These are phyloP conservation scores for Leccinum olivaceopallidum DNA, from an alignment of 768 basidiomycete genomes.

Conservation along the genomic window DNA sequence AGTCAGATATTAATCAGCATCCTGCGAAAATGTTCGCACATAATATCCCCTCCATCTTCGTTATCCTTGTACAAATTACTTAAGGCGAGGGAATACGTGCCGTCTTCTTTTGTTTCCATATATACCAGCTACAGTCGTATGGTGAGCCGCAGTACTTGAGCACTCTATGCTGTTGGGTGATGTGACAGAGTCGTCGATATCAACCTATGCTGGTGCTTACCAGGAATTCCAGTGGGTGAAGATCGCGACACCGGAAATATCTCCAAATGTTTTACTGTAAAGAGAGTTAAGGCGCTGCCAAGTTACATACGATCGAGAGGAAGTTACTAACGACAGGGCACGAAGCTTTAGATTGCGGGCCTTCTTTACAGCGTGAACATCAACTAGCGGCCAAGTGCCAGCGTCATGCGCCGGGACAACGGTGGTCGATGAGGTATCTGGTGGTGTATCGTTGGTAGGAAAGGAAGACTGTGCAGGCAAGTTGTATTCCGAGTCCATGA, in stretches of 20 bases:
- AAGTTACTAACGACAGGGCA: neutral
- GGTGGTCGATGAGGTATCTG: neutral
- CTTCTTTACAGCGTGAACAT: neutral
- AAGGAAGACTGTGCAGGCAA: neutral
- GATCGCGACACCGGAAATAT: constrained; percentile 24
- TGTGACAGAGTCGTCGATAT: neutral
- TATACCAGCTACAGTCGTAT: constrained; percentile 17
- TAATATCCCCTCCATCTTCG: constrained; percentile 26
- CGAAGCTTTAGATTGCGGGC: neutral
- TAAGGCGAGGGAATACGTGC: constrained; percentile 22
- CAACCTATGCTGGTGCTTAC: constrained; percentile 10
- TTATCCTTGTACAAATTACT: constrained; percentile 26
- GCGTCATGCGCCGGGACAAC: neutral
- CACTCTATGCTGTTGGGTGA: constrained; percentile 9
- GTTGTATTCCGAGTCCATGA: neutral
- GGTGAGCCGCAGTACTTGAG: constrained; percentile 20
- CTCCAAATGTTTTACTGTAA: constrained; percentile 24
- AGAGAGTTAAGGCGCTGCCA: neutral
- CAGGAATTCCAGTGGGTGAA: constrained; percentile 23
- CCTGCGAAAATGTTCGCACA: constrained; percentile 17
- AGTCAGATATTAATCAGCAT: neutral
- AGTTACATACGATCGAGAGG: neutral
- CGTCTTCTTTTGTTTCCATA: constrained; percentile 11
- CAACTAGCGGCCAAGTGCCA: neutral
- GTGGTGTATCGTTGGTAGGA: neutral